Base-by-base conservation (phyloP, 352 stramenopile genomes). In the Pythium pectinolyticum region DNA sequence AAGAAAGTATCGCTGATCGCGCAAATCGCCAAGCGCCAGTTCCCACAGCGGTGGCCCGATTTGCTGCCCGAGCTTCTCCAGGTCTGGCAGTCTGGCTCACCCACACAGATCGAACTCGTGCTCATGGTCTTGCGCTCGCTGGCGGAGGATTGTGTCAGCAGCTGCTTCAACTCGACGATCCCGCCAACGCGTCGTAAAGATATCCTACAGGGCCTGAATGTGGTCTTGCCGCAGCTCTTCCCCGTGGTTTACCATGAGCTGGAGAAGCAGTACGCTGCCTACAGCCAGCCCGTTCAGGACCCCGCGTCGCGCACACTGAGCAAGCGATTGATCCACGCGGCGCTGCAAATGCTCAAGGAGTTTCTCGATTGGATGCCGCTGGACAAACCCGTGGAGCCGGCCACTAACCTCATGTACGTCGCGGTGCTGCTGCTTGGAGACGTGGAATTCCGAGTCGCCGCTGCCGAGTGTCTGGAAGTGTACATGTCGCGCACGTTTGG, bases 351-450 rank as follows among this genome's bases (percentile, higher is more conserved):
- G 80, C 63, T 93, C 19, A 89, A 86, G 52, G 84, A 91, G 63
- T 93, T 93, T 63, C 61, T 93, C 7, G 84, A 93, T 61, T 93
- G 84, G 84, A 84, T 93, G 70, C 84, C 84, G 15, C 57, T 93
- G 34, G 79, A 88, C 31, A 73, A 74, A 31, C 77, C 84, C 2
- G 72, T 88, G 6, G 68, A 86, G 12, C 70, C 78, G 2, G 39
- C 67, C 2, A 81, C 73, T 0, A 93, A 91, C 43, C 77, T 91
- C 37, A 82, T 91, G 51, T 60, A 80, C 35, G 82, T 90, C 17
- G 78, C 79, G 0, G 71, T 88, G 25, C 64, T 78, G 54, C 68
- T 93, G 7, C 54, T 93, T n/a, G 70, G 74, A 1, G 77, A 88
- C 19, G 20, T 17, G 2, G 75, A 83, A 52, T 87, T 91, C 55